Conservation (phyloP, 441 rosid genomes). For the Aquilaria agallochum region DNA sequence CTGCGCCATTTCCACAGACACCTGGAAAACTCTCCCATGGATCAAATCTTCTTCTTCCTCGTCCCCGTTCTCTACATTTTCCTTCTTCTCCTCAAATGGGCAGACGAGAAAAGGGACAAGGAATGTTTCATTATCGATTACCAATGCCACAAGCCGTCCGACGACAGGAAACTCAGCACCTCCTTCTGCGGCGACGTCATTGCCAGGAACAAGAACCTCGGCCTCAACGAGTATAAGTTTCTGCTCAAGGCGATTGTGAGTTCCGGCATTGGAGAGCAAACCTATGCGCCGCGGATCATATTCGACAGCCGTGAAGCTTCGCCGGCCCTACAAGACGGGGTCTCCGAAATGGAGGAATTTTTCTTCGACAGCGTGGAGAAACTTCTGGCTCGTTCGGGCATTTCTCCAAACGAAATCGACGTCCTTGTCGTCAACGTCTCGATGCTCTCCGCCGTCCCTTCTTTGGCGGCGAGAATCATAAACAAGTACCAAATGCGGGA, state of each 20-base stretch:
- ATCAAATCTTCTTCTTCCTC: conserved; percentile 30
- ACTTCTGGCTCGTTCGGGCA: conserved; percentile 49
- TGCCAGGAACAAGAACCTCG: conserved; percentile 53
- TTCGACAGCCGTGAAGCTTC: conserved; percentile 53
- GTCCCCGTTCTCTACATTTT: conserved; percentile 31
- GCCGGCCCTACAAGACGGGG: conserved; percentile 51
- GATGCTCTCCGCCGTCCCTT: conserved; percentile 58
- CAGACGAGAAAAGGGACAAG: conserved; percentile 36
- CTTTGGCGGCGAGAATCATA: conserved; percentile 56
- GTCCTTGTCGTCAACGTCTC: conserved; percentile 80
- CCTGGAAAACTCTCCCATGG: conserved; percentile 30
- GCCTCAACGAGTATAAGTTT: conserved; percentile 80
- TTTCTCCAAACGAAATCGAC: conserved; percentile 61
- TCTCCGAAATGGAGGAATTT: conserved; percentile 79
- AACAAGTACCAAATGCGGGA: conserved; percentile 76
- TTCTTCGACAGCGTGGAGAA: conserved; percentile 53
- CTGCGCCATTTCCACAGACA: conserved; percentile 3
- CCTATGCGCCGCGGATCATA: conserved; percentile 58
- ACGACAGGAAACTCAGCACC: conserved; percentile 59
- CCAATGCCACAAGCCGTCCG: conserved; percentile 66
- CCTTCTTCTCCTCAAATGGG: conserved; percentile 28
- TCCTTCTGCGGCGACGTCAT: conserved; percentile 54
- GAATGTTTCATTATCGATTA: conserved; percentile 83
- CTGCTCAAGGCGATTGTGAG: conserved; percentile 77
- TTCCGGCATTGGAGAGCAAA: conserved; percentile 80